Evolutionary conservation across 768 basidiomycete genomes (phyloP).

Genomic region (Russula griseocarnosa): DNA sequence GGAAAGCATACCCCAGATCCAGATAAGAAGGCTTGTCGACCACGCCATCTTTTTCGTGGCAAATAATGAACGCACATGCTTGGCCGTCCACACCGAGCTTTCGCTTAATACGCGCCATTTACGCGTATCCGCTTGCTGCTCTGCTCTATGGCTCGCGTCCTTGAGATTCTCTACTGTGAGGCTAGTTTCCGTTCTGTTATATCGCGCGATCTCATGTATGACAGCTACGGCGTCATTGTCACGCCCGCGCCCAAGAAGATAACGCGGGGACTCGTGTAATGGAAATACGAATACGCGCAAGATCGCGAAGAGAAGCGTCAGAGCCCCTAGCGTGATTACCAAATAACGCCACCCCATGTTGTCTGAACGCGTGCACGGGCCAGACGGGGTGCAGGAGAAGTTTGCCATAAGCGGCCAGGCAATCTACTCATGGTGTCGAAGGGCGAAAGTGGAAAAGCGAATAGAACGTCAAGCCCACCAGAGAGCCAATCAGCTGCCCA

Average conservation of each 20-base stretch:
- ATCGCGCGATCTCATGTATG: conserved; percentile 47
- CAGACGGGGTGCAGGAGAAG: conserved; percentile 44
- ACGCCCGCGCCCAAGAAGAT: conserved; percentile 49
- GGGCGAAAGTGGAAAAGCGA: not conserved
- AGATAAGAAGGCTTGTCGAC: conserved; percentile 58
- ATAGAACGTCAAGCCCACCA: conserved; percentile 35
- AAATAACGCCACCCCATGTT: conserved; percentile 69
- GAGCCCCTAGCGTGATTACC: conserved; percentile 48
- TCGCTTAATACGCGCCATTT: conserved; percentile 37
- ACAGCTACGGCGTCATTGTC: conserved; percentile 50
- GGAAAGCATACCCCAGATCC: conserved; percentile 40
- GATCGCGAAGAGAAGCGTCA: conserved; percentile 51
- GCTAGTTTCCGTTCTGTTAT: conserved; percentile 43
- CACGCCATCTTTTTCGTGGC: conserved; percentile 58
- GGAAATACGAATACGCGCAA: conserved; percentile 51
- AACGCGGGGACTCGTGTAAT: conserved; percentile 56
- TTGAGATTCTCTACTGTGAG: conserved; percentile 47
- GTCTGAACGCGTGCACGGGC: conserved; percentile 39
- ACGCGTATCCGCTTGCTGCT: conserved; percentile 16
- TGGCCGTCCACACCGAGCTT: conserved; percentile 38
- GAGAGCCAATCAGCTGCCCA: conserved; percentile 49
- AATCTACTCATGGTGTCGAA: conserved; percentile 35
- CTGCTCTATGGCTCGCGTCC: conserved; percentile 32
- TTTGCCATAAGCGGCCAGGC: conserved; percentile 59
- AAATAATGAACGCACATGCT: conserved; percentile 60